Evolutionary conservation across 2,329 filamentous ascomycete species (phyloP).

Genomic region (Nemania serpens): DNA sequence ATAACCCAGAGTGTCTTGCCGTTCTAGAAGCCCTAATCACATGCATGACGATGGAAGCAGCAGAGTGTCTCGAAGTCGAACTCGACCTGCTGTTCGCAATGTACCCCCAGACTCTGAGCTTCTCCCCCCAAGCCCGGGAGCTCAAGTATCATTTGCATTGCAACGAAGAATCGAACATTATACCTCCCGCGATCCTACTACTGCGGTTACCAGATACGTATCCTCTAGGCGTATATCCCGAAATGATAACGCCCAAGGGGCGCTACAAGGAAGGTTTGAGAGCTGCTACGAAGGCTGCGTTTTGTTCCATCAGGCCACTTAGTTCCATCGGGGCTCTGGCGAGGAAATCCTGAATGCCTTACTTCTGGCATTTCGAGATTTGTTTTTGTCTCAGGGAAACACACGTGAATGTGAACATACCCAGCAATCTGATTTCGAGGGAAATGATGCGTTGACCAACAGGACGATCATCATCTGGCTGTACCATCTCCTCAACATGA

Average conservation of each 20-base stretch:
- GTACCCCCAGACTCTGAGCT: constrained; percentile 31
- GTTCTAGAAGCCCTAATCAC: neutral
- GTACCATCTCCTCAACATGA: constrained; percentile 35
- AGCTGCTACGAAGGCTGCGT: constrained; percentile 19
- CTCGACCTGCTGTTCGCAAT: constrained; percentile 25
- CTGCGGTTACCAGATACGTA: constrained; percentile 32
- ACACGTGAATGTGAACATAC: neutral
- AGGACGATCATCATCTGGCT: constrained; percentile 34
- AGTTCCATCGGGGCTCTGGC: constrained; percentile 6
- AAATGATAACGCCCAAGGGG: constrained; percentile 29
- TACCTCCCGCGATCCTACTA: constrained; percentile 13
- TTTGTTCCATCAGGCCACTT: too few relatives aligned
- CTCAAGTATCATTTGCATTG: constrained; percentile 24
- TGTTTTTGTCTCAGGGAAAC: constrained; percentile 14
- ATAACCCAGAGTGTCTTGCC: too few relatives aligned
- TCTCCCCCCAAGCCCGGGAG: constrained; percentile 27
- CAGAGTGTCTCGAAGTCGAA: constrained; percentile 20
- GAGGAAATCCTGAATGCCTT: constrained; percentile 32
- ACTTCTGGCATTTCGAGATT: constrained; percentile 26
- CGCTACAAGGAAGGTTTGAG: constrained; percentile 28
- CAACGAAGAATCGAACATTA: neutral
- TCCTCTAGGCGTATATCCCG: constrained; percentile 24
- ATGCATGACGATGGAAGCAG: constrained; percentile 21
- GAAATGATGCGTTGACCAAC: neutral
- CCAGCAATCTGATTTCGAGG: neutral